These are phyloP conservation scores for Calonectria leucothoes DNA, from an alignment of 2,329 filamentous ascomycete genomes.

Conservation along the genomic window DNA sequence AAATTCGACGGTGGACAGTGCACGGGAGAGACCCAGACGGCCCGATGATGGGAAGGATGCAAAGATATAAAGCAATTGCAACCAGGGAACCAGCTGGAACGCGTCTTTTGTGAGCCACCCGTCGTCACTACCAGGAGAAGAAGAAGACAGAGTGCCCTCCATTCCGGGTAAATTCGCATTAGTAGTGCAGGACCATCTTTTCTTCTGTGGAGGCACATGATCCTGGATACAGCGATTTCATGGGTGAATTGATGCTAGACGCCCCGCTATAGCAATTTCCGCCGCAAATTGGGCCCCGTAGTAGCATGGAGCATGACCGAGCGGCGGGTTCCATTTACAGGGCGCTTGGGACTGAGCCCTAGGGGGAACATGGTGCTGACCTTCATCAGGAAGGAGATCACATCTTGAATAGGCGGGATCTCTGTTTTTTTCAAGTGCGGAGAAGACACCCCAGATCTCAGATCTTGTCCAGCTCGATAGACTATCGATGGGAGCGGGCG, in stretches of 20 bases:
- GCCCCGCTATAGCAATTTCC: constrained; percentile 29
- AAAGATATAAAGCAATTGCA: constrained; percentile 35
- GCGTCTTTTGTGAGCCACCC: constrained; percentile 30
- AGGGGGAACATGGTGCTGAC: not conserved
- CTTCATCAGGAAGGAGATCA: not conserved
- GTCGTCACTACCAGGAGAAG: constrained; percentile 32
- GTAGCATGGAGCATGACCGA: not conserved
- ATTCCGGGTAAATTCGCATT: constrained; percentile 45
- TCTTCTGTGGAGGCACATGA: constrained; percentile 34
- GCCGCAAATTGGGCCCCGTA: not conserved
- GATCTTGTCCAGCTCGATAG: not conserved
- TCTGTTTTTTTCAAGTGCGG: not conserved
- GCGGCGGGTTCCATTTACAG: not conserved
- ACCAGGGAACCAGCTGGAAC: constrained; percentile 32
- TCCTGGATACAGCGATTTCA: constrained; percentile 35
- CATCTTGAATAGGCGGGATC: not conserved
- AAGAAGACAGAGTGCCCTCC: constrained; percentile 35
- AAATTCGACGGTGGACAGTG: constrained; percentile 29
- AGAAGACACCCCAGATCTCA: constrained; percentile 11
- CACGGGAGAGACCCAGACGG: constrained; percentile 27
- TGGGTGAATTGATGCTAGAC: not conserved
- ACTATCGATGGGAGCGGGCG: not conserved
- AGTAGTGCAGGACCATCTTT: constrained; percentile 41
- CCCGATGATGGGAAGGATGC: constrained; percentile 28
- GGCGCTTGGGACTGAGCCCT: not conserved